A percentile compares a stretch with the other conserved stretches of the same genome.
phyloP scores from a whole-genome alignment of 257 asterid genomes.

The Solanum peruvianum region DNA sequence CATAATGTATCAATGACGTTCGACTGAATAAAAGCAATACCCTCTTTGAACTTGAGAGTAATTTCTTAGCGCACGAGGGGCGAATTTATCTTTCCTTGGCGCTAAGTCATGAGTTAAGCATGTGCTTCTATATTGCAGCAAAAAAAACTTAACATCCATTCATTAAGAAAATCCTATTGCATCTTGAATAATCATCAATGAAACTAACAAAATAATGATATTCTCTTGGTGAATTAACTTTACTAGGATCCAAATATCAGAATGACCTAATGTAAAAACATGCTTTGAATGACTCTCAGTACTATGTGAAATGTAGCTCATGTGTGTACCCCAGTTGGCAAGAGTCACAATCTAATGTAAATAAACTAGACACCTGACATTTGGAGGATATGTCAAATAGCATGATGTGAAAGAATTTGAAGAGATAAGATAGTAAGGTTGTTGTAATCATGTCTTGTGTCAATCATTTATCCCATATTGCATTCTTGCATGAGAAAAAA shows the following conservation, averaged over 20 bases:
- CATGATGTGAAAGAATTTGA: neutral
- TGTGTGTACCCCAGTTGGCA: neutral
- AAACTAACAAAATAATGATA: neutral
- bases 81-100: neutral
- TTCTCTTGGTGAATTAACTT: neutral
- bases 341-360: neutral
- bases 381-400: neutral
- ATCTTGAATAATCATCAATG: neutral
- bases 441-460: neutral
- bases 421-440: neutral
- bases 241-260: neutral
- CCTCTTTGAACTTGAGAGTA: neutral
- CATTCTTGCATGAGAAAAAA: neutral
- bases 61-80: neutral
- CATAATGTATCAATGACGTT: neutral
- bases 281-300: neutral
- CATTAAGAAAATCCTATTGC: neutral
- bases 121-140: neutral
- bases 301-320: neutral
- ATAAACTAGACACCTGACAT: neutral
- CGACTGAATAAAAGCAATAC: no score
- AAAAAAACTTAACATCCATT: no score
- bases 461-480: neutral
- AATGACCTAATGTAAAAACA: neutral
- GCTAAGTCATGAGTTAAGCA: neutral